phyloP scores from a whole-genome alignment of 2,329 filamentous ascomycete genomes.

The Penicillium brasilianum region DNA sequence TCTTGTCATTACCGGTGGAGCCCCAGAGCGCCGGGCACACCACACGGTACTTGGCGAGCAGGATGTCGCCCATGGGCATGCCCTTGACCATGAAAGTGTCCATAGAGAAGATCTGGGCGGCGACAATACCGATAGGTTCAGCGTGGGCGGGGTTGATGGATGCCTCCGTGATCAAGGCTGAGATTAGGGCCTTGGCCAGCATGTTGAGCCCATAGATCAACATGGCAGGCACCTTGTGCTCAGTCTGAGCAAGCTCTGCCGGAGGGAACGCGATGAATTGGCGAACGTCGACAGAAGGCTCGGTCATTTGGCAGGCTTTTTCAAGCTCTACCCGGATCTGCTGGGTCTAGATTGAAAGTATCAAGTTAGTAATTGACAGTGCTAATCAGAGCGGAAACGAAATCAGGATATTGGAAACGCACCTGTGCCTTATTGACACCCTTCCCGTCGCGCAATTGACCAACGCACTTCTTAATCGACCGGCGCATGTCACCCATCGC shows the following conservation, averaged over 20 bases:
- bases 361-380: background rate
- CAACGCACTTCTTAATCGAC: constrained; percentile 72
- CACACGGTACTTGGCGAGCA: constrained; percentile 83
- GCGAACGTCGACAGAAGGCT: constrained; percentile 62
- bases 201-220: constrained; percentile 78
- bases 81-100: constrained; percentile 70
- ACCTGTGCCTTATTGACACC: constrained; percentile 65
- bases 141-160: constrained; percentile 68
- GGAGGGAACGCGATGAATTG: constrained; percentile 58
- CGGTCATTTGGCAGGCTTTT: constrained; percentile 57
- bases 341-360: constrained; percentile 17
- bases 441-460: constrained; percentile 69
- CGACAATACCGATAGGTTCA: constrained; percentile 78
- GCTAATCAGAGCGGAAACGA: background rate
- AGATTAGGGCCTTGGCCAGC: constrained; percentile 73
- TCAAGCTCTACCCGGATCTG: constrained; percentile 60
- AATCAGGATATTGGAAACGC: background rate
- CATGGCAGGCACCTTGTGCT: constrained; percentile 64
- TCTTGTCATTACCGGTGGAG: constrained; percentile 75
- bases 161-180: constrained; percentile 71
- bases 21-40: constrained; percentile 87
- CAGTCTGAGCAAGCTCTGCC: constrained; percentile 40
- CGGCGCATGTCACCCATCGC: constrained; percentile 74
- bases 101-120: constrained; percentile 74
- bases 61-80: constrained; percentile 74